Conservation (phyloP, 2,329 filamentous ascomycete species). For the Coniosporium tulheliwenetii region DNA sequence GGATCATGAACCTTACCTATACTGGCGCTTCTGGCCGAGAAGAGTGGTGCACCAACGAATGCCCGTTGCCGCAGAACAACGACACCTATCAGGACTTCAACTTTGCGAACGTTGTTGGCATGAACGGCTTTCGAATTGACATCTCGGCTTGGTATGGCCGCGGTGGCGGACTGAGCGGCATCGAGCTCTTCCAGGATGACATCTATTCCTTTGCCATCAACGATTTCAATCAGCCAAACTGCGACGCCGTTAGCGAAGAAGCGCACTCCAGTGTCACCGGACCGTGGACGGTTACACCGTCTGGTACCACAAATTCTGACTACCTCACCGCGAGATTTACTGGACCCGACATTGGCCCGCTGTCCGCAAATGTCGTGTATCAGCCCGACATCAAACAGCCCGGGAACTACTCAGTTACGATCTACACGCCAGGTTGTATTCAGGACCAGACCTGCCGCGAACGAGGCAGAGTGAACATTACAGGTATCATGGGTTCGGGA, state of each 20-base stretch:
- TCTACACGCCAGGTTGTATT: slow-evolving; percentile 85
- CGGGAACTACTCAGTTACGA: slow-evolving; percentile 78
- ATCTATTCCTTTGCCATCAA: slow-evolving; percentile 75
- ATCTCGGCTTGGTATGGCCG: slow-evolving; percentile 75
- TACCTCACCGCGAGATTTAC: slow-evolving; percentile 59
- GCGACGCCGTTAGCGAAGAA: slow-evolving; percentile 44
- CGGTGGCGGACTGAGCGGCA: slow-evolving; percentile 71
- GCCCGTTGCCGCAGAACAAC: slow-evolving; percentile 61
- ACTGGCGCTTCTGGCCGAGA: slow-evolving; percentile 57
- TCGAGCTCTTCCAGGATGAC: slow-evolving; percentile 74
- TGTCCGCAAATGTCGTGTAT: slow-evolving; percentile 58
- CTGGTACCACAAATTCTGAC: slow-evolving; percentile 52
- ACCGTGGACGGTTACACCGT: slow-evolving; percentile 56
- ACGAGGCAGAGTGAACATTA: slow-evolving; percentile 72
- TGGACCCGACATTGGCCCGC: slow-evolving; percentile 35
- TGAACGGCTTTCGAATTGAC: slow-evolving; percentile 74
- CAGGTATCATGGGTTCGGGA: slow-evolving; percentile 46
- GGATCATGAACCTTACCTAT: slow-evolving; percentile 94
- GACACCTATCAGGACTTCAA: slow-evolving; percentile 71
- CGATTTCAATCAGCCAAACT: slow-evolving; percentile 77
- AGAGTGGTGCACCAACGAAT: slow-evolving; percentile 61
- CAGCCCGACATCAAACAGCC: slow-evolving; percentile 72
- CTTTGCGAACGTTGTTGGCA: slow-evolving; percentile 77
- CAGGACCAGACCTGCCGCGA: slow-evolving; percentile 61
- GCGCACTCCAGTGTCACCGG: slow-evolving; percentile 58